These are phyloP conservation scores for Comarum palustre DNA, from an alignment of 306 rosid species.

Conservation along the genomic window DNA sequence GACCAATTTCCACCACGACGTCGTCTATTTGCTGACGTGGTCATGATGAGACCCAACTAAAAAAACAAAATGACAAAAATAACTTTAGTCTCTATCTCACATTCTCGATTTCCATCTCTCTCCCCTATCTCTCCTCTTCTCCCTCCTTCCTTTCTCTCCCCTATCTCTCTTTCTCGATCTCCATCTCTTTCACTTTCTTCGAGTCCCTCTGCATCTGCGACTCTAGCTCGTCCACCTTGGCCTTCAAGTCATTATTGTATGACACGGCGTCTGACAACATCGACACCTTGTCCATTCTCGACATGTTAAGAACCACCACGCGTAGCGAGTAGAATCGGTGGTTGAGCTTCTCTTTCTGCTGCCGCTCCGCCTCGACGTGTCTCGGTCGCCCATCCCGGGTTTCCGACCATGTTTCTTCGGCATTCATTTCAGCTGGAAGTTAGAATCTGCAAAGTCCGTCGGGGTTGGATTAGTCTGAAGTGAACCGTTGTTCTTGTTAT, in stretches of 20 bases:
- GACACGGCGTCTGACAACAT: constrained; percentile 71
- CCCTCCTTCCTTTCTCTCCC: too few species aligned
- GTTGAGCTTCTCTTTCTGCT: constrained; percentile 81
- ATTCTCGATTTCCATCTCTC: too few species aligned
- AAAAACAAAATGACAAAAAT: too few species aligned
- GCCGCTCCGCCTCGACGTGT: constrained; percentile 92
- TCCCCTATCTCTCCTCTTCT: too few species aligned
- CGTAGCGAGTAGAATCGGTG: constrained; percentile 72
- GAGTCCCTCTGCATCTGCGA: constrained; percentile 31
- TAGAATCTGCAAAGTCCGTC: constrained; percentile 52
- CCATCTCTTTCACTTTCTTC: constrained; percentile 37
- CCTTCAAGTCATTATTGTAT: constrained; percentile 60
- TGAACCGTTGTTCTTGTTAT: not conserved
- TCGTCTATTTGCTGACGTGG: too few species aligned
- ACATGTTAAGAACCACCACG: constrained; percentile 84
- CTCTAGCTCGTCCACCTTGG: constrained; percentile 57
- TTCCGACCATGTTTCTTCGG: constrained; percentile 69
- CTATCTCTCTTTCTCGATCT: too few species aligned
- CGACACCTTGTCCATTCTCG: constrained; percentile 90
- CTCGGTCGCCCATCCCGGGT: constrained; percentile 45
- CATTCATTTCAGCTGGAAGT: constrained; percentile 25
- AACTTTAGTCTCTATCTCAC: too few species aligned
- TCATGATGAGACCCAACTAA: too few species aligned
- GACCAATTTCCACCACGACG: too few species aligned
- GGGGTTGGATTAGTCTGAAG: not conserved